Base-by-base conservation (phyloP, 768 basidiomycete species). In the Hygrophorus pudorinus region DNA sequence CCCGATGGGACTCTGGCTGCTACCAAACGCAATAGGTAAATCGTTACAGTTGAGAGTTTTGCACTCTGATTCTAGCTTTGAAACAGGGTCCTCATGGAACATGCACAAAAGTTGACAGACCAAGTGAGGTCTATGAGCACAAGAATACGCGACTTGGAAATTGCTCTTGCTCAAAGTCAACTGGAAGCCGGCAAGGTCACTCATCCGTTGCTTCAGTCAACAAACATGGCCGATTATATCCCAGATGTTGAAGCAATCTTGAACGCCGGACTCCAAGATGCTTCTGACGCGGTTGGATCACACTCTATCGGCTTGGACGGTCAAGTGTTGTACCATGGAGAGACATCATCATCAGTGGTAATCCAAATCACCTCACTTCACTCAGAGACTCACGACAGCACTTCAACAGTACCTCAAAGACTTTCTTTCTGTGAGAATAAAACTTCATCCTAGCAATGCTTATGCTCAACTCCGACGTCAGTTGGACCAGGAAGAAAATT, bases 21-120 rank as follows among this genome's bases (percentile, higher is more conserved):
- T 18, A 76, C 73, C 36, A 76, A 75, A 52, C 72, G 75, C 47
- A 76, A 75, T 60, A 75, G 75, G 75, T 74, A 50, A 31, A 65
- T 39, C 20, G 17, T 8, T 3, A 9, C 33, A 14, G 4, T 12
- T 21, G 7, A 44, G 9, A 14, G 8, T n/a, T 32, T 17, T 27
- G 13, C 14, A 31, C 9, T 24, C n/a, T 28, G 13, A 17, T 21
- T 39, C 41, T 9, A 12, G 16, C 14, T 36, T 20, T 38, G 36
- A 43, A 24, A 5, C 47, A 76, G 74, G 53, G 72, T 73, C 14
- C 65, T 76, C 30, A 67, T 73, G 66, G 69, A 66, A 5, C 72
- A 71, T 50, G 70, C 68, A 3, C 66, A 73, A 48, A 64, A 58
- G 38, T 60, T 77, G 9, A 58, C 66, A 5, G 70, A 73, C 31